Base-by-base conservation (phyloP, 208 protist species). In the Plasmodiophora brassicae region DNA sequence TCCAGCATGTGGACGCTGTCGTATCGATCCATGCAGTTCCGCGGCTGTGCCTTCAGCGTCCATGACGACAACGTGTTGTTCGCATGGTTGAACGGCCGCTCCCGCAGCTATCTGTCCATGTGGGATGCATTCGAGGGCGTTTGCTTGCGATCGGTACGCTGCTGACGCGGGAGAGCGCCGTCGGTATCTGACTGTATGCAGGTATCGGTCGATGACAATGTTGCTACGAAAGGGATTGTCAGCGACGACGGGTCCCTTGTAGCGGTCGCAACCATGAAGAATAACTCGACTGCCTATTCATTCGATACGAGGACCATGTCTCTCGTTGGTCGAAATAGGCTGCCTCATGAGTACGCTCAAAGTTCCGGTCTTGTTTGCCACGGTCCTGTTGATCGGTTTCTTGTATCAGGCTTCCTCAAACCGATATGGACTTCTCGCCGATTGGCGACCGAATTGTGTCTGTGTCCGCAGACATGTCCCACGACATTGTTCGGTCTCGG, bases 241-340 rank as follows among this genome's bases (percentile, higher is more conserved):
- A 78, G 65, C n/a, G 14, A 78, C n/a, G 65, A 78, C 41, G 65
- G 65, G 5, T 78, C 65, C 10, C n/a, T 32, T 14, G 10, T 78
- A 78, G 65, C 65, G 10, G 65, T 78, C 65, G n/a, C 65, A n/a
- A 78, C 65, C 32, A 5, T 78, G 41, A 78, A 78, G n/a, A 5
- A 32, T 32, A 32, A 78, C 41, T 78, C 32, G 32, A 78, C 65
- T 32, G n/a, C 41, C 5, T 78, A 78, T 38, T 44, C 65, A 32
- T 32, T 78, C 41, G n/a, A 32, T 32, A 78, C 65, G n/a, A 78
- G 65, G 20, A 78, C 65, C 20, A 14, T 78, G 41, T 78, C 65
- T 38, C 10, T 78, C 10, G n/a, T 78, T 32, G 65, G 65, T 5
- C 32, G 41, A 32, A 5, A 32, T 14, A 5, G 14, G 41, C 10